Percentiles rank a stretch among this genome's conserved stretches.
phyloP scores from a whole-genome alignment of 306 rosid species.

The Amphicarpaea edgeworthii region DNA sequence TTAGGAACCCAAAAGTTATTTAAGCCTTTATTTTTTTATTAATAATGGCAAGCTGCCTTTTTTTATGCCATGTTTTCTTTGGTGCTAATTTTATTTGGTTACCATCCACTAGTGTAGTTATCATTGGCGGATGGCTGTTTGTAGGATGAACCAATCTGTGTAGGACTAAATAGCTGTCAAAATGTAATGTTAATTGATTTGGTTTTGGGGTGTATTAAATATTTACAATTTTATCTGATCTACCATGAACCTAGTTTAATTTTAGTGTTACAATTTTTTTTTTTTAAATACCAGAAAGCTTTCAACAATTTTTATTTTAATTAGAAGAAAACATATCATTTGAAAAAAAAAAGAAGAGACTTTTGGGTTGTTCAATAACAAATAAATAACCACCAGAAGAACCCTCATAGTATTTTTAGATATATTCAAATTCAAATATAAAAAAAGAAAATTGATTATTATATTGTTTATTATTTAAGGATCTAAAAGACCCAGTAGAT shows the following conservation, averaged over 20 bases:
- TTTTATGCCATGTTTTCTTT: constrained; percentile 20
- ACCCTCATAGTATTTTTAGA: background rate
- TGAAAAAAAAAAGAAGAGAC: background rate
- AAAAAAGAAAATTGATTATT: too few species aligned
- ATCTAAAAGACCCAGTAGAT: background rate
- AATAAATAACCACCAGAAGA: too few species aligned
- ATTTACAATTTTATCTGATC: background rate
- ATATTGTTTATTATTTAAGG: background rate
- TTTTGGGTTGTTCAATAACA: background rate
- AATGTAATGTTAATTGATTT: constrained; percentile 9
- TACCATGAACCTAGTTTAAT: background rate
- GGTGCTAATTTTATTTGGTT: constrained; percentile 26
- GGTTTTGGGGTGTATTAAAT: background rate
- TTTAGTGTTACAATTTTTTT: background rate
- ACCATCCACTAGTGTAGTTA: background rate
- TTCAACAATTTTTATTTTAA: too few species aligned
- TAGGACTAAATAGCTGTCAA: constrained; percentile 9
- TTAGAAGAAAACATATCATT: background rate
- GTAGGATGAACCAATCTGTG: background rate
- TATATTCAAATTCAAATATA: background rate
- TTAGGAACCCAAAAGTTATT: too few species aligned
- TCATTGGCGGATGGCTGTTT: background rate
- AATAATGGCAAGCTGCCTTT: background rate
- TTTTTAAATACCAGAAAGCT: too few species aligned
- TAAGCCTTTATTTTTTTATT: too few species aligned